Conservation (phyloP, 805 yeast genomes). For the Millerago galiae region DNA sequence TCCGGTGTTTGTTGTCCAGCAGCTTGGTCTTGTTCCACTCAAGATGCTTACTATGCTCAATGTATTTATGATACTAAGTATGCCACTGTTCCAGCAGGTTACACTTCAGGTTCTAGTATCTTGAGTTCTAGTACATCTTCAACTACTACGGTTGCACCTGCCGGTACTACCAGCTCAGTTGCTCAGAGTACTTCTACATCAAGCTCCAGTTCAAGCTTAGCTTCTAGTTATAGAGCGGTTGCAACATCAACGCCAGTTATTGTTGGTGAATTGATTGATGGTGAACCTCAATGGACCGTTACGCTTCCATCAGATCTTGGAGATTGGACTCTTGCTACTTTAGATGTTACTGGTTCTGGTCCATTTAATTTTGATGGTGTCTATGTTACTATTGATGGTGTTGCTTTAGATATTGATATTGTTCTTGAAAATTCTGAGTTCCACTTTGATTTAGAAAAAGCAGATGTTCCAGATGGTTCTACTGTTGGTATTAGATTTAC, state of each 20-base stretch:
- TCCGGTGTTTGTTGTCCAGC: constrained; percentile 10
- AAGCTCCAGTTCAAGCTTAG: neutral
- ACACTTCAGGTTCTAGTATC: neutral
- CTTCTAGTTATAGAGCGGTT: neutral
- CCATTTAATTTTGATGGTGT: neutral
- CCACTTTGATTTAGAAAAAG: neutral
- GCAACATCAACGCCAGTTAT: neutral
- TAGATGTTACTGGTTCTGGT: neutral
- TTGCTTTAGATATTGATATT: neutral
- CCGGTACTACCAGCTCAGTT: neutral
- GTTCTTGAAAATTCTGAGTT: neutral
- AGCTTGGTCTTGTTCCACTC: constrained; percentile 9
- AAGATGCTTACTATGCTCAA: constrained; percentile 13
- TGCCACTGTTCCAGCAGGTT: neutral
- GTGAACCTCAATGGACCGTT: neutral
- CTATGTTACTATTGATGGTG: neutral
- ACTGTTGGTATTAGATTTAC: neutral
- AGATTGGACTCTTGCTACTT: neutral
- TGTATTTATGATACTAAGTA: constrained; percentile 11
- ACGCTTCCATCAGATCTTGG: neutral
- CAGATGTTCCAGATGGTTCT: neutral
- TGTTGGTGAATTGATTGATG: neutral
- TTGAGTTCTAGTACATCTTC: no score
- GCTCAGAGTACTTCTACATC: neutral
- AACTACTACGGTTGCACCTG: neutral